phyloP scores from a whole-genome alignment of 1,284 basidiomycete species.

The Cryptococcus sp. region DNA sequence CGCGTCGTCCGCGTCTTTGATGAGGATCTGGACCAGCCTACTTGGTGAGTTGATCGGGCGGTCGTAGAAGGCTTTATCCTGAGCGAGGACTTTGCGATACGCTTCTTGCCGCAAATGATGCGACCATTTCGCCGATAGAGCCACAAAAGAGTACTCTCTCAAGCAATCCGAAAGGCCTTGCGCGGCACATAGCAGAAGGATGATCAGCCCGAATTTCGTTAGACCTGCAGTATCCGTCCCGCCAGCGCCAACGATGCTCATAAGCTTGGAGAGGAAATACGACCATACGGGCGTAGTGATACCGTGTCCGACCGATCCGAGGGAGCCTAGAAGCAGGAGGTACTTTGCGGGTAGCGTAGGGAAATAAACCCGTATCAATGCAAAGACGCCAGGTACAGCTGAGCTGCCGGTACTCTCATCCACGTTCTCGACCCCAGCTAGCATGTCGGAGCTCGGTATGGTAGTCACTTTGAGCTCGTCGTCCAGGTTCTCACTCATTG shows the following conservation, averaged over 20 bases:
- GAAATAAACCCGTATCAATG: slow-evolving; percentile 64
- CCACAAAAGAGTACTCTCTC: slow-evolving; percentile 78
- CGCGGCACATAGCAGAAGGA: slow-evolving; percentile 69
- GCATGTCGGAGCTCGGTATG: slow-evolving; percentile 7
- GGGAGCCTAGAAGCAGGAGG: slow-evolving; percentile 67
- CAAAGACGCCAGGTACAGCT: slow-evolving; percentile 52
- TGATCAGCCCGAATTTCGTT: slow-evolving; percentile 55
- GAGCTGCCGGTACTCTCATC: neutral
- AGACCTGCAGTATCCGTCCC: slow-evolving; percentile 64
- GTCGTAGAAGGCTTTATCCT: slow-evolving; percentile 94
- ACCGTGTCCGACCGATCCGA: slow-evolving; percentile 69
- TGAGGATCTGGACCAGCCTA: slow-evolving; percentile 72
- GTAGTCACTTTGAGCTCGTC: slow-evolving; percentile 26
- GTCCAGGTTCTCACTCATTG: slow-evolving; percentile 23
- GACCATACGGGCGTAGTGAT: slow-evolving; percentile 89
- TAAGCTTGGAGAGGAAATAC: slow-evolving; percentile 77
- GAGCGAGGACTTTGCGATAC: slow-evolving; percentile 67
- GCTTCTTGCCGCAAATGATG: slow-evolving; percentile 64
- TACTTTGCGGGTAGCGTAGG: slow-evolving; percentile 75
- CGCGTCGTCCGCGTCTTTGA: slow-evolving; percentile 92
- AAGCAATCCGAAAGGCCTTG: slow-evolving; percentile 73
- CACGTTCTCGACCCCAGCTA: neutral
- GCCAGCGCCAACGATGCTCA: slow-evolving; percentile 75
- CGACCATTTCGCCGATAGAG: slow-evolving; percentile 74
- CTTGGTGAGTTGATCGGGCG: slow-evolving; percentile 64